Conservation (phyloP, 129 eudicot species). For the Apium graveolens region DNA sequence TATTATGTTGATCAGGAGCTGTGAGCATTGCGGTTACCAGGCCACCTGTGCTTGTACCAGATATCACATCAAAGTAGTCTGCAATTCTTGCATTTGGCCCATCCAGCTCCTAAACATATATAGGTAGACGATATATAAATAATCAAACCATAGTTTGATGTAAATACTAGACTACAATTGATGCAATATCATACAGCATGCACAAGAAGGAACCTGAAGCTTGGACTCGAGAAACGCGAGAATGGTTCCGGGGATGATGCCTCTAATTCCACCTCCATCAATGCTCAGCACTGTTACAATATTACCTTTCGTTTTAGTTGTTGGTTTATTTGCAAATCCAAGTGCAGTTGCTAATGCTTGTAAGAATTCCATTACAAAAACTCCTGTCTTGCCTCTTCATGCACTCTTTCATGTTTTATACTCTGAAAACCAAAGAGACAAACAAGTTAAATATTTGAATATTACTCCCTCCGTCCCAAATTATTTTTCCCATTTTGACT, state of each 20-base stretch:
- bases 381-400: neutral
- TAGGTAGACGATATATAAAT: too few species aligned
- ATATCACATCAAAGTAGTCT: constrained; percentile 69
- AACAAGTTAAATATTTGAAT: too few species aligned
- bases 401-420: neutral
- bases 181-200: neutral
- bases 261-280: constrained; percentile 80
- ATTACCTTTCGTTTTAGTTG: constrained; percentile 9
- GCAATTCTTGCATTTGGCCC: constrained; percentile 60
- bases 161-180: neutral
- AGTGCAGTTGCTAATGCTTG: neutral
- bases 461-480: too few species aligned
- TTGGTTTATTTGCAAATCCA: neutral
- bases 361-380: neutral
- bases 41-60: constrained; percentile 84
- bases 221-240: constrained; percentile 61
- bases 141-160: too few species aligned
- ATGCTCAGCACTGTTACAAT: constrained; percentile 46
- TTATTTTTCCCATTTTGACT: too few species aligned
- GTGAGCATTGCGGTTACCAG: constrained; percentile 63
- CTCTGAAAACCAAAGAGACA: too few species aligned
- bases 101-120: constrained; percentile 42
- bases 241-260: constrained; percentile 50
- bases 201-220: constrained; percentile 32
- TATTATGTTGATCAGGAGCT: constrained; percentile 43